Percentiles rank a stretch among this genome's conserved stretches.
Evolutionary conservation across 495 filamentous ascomycete genomes (phyloP).

Genomic region (Aspergillus steynii): DNA sequence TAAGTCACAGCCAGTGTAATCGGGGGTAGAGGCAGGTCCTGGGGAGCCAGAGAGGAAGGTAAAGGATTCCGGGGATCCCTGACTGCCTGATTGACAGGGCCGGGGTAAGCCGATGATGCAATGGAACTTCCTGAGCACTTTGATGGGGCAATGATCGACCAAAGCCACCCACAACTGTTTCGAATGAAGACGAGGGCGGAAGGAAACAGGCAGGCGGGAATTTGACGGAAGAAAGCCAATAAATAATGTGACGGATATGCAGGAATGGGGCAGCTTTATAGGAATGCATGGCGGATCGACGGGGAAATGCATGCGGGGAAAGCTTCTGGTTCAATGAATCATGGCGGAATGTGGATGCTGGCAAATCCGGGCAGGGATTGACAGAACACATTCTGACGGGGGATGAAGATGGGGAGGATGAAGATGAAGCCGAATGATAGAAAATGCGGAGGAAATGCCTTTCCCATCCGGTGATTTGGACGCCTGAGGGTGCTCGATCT

Average conservation of each 20-base stretch:
- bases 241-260: background rate
- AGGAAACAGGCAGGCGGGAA: background rate
- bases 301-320: slow-evolving; percentile 11
- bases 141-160: background rate
- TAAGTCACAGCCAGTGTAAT: background rate
- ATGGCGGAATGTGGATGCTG: background rate
- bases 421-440: background rate
- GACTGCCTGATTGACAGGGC: background rate
- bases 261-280: background rate
- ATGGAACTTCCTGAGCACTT: background rate
- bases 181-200: background rate
- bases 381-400: background rate
- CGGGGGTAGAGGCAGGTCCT: background rate
- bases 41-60: background rate
- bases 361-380: background rate
- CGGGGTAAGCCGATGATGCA: slow-evolving; percentile 9
- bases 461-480: background rate
- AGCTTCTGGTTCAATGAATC: slow-evolving; percentile 3
- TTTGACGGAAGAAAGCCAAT: background rate
- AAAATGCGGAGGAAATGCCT: too few species aligned
- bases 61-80: background rate
- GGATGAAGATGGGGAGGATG: background rate
- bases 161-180: background rate
- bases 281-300: background rate
- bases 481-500: background rate